phyloP scores from a whole-genome alignment of 441 rosid genomes.

The Raphanus hybrid region DNA sequence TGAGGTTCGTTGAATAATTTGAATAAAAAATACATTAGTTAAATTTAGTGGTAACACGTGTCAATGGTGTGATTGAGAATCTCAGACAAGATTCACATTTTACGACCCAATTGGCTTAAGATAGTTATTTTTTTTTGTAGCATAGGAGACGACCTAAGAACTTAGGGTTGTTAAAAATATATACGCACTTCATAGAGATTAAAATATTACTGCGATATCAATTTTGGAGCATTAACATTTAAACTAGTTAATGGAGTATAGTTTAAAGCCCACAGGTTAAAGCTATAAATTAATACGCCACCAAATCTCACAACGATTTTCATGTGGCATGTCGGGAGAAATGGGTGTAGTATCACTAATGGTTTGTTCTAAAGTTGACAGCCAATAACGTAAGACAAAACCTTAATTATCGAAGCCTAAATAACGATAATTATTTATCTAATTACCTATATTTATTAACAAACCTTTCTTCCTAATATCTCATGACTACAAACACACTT shows the following conservation, averaged over 20 bases:
- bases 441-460: slow-evolving; percentile 5
- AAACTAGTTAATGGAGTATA: neutral
- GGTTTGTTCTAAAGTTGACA: slow-evolving; percentile 44
- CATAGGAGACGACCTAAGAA: slow-evolving; percentile 24
- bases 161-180: slow-evolving; percentile 34
- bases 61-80: slow-evolving; percentile 17
- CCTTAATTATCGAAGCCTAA: slow-evolving; percentile 21
- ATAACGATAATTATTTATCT: slow-evolving; percentile 11
- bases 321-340: slow-evolving; percentile 42
- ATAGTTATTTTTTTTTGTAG: slow-evolving; percentile 12
- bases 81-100: slow-evolving; percentile 24
- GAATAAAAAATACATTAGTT: neutral
- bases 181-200: slow-evolving; percentile 14
- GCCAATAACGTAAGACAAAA: slow-evolving; percentile 39
- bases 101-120: slow-evolving; percentile 30
- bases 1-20: slow-evolving; percentile 13
- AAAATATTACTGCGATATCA: slow-evolving; percentile 6
- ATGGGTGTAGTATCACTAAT: slow-evolving; percentile 37
- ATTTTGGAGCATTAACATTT: slow-evolving; percentile 17
- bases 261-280: neutral
- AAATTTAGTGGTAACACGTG: slow-evolving; percentile 36
- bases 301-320: slow-evolving; percentile 40
- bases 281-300: slow-evolving; percentile 29
- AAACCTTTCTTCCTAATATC: slow-evolving; percentile 9
- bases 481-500: slow-evolving; percentile 7